These are phyloP conservation scores for Debaryomyces sp. DNA, from an alignment of 1,139 yeast genomes.

Conservation along the genomic window DNA sequence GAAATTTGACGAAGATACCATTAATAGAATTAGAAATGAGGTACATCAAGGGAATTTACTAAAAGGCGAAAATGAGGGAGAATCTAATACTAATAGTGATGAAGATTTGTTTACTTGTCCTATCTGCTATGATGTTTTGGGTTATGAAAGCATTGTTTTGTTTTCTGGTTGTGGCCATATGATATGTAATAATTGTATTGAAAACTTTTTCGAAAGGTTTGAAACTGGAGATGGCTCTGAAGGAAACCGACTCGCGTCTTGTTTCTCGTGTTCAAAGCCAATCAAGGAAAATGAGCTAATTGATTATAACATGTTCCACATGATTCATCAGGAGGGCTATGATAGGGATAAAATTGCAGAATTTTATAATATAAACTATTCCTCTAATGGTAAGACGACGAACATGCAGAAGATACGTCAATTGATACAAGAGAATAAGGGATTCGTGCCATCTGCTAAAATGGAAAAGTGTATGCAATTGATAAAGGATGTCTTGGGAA, in stretches of 20 bases:
- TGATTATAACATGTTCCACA: conserved; percentile 55
- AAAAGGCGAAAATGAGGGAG: conserved; percentile 16
- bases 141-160: conserved; percentile 47
- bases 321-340: conserved; percentile 35
- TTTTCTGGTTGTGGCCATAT: conserved; percentile 70
- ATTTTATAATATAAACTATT: conserved; percentile 7
- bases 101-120: conserved; percentile 57
- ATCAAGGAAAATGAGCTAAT: conserved; percentile 48
- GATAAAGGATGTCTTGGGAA: conserved; percentile 42
- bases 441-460: conserved; percentile 55
- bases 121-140: conserved; percentile 64
- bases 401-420: conserved; percentile 24
- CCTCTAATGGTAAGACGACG: conserved; percentile 7
- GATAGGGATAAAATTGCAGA: conserved; percentile 13
- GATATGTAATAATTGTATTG: conserved; percentile 65
- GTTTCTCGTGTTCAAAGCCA: conserved; percentile 49
- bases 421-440: conserved; percentile 33
- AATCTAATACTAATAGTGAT: conserved; percentile 10
- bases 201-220: conserved; percentile 49
- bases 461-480: conserved; percentile 51
- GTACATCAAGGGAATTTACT: conserved; percentile 12
- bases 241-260: conserved; percentile 48
- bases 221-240: conserved; percentile 35
- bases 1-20: conserved; percentile 15
- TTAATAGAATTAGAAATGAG: conserved; percentile 18